Evolutionary conservation across 2,329 filamentous ascomycete species (phyloP).

Genomic region (Thielaviopsis musarum): DNA sequence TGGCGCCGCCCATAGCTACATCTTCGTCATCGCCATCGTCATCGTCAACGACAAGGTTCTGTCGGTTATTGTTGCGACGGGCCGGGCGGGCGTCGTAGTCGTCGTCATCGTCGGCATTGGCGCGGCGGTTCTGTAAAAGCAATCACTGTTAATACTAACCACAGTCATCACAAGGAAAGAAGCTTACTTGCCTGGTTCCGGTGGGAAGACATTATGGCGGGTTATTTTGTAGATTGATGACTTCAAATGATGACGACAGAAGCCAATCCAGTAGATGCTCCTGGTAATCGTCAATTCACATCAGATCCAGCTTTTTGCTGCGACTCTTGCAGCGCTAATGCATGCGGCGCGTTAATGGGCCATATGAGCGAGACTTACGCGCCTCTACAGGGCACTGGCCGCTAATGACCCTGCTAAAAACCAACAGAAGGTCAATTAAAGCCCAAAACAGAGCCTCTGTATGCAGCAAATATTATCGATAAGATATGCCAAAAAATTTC

Average conservation of each 20-base stretch:
- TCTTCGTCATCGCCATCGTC: conserved; percentile 16
- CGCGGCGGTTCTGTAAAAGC: not conserved
- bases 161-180: not conserved
- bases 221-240: not conserved
- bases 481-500: conserved; percentile 3
- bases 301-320: not conserved
- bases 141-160: not conserved
- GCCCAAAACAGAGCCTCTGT: not conserved
- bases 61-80: not conserved
- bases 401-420: not conserved
- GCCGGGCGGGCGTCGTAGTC: not conserved
- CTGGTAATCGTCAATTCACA: not conserved
- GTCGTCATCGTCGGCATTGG: not conserved
- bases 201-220: not conserved
- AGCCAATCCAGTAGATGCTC: not conserved
- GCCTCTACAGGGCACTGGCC: not conserved
- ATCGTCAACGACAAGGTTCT: conserved; percentile 13
- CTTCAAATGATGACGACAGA: not conserved
- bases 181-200: not conserved
- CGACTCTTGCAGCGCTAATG: not conserved
- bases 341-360: not conserved
- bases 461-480: conserved; percentile 15
- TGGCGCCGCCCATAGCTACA: conserved; percentile 14
- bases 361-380: not conserved
- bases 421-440: not conserved